Evolutionary conservation across 768 basidiomycete species (phyloP).

Genomic region (Psilocybe azurescens): DNA sequence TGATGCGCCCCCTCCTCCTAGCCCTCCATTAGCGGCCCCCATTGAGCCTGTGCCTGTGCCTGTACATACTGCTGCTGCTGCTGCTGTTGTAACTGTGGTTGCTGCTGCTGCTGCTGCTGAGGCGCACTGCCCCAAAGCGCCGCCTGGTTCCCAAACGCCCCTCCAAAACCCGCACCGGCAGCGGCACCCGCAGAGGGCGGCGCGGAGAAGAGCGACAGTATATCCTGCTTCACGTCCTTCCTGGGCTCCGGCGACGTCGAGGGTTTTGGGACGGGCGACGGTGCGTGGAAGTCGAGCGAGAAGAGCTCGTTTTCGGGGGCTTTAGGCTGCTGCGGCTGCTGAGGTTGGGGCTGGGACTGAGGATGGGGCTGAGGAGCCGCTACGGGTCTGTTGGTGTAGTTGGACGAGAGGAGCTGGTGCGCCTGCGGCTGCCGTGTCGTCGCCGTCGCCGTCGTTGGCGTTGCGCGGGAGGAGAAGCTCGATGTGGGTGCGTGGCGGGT

Average conservation of each 20-base stretch:
- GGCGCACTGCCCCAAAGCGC: constrained; percentile 34
- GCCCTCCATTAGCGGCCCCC: constrained; percentile 36
- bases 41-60: constrained; percentile 7
- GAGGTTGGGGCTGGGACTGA: constrained; percentile 10
- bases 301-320: constrained; percentile 69
- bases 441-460: constrained; percentile 27
- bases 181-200: constrained; percentile 40
- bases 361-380: constrained; percentile 31
- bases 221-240: constrained; percentile 85
- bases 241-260: constrained; percentile 40
- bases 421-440: constrained; percentile 53
- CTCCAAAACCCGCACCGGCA: constrained; percentile 29
- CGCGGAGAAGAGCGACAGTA: constrained; percentile 79
- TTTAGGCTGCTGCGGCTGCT: constrained; percentile 23
- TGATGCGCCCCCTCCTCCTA: constrained; percentile 70
- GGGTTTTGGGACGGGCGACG: constrained; percentile 35
- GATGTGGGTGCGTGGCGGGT: constrained; percentile 34
- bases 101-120: constrained; percentile 26
- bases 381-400: constrained; percentile 29
- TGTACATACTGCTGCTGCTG: background rate
- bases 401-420: constrained; percentile 60
- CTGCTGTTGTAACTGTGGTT: constrained; percentile 14
- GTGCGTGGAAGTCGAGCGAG: constrained; percentile 83
- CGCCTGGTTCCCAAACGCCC: constrained; percentile 29
- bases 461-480: constrained; percentile 33